Percentiles rank a stretch among this genome's conserved stretches.
These are phyloP conservation scores for Marchantia polymorpha DNA, from an alignment of 225 moss, liverwort and hornwort species.

Conservation along the genomic window DNA sequence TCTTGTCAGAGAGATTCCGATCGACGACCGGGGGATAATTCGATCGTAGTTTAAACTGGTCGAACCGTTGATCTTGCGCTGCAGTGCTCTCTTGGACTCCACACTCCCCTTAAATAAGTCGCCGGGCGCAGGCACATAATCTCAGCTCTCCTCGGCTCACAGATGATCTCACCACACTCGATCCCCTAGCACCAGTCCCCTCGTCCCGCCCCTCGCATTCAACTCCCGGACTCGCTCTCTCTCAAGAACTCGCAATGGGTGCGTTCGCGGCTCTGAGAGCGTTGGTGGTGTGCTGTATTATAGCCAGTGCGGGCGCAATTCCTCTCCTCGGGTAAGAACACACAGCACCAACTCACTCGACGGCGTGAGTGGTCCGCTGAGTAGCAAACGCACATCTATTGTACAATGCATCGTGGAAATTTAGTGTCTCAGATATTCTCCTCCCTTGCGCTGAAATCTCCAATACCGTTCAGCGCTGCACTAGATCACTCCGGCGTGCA, in stretches of 20 bases:
- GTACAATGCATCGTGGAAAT: too few relatives aligned
- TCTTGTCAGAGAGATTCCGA: slow-evolving; percentile 11
- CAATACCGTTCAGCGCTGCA: too few relatives aligned
- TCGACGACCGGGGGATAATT: slow-evolving; percentile 7
- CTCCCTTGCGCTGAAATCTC: too few relatives aligned
- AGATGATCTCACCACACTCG: neutral
- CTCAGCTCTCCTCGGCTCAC: neutral
- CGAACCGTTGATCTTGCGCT: slow-evolving; percentile 6
- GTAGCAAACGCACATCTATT: too few relatives aligned
- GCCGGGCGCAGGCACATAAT: neutral
- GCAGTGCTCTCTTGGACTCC: neutral
- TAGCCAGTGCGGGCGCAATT: slow-evolving; percentile 7
- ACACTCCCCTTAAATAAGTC: slow-evolving; percentile 10
- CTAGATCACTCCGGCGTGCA: too few relatives aligned
- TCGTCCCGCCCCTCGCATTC: neutral
- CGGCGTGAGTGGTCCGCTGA: too few relatives aligned
- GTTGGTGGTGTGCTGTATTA: slow-evolving; percentile 9
- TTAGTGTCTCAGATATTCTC: too few relatives aligned
- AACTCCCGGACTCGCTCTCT: neutral
- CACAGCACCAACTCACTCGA: neutral
- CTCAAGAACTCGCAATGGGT: neutral
- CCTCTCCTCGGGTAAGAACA: slow-evolving; percentile 16
- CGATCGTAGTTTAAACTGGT: neutral
- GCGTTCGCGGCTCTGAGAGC: slow-evolving; percentile 2
- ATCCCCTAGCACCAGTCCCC: neutral